Evolutionary conservation across 495 filamentous ascomycete genomes (phyloP).

Genomic region (Penicillium nucicola): DNA sequence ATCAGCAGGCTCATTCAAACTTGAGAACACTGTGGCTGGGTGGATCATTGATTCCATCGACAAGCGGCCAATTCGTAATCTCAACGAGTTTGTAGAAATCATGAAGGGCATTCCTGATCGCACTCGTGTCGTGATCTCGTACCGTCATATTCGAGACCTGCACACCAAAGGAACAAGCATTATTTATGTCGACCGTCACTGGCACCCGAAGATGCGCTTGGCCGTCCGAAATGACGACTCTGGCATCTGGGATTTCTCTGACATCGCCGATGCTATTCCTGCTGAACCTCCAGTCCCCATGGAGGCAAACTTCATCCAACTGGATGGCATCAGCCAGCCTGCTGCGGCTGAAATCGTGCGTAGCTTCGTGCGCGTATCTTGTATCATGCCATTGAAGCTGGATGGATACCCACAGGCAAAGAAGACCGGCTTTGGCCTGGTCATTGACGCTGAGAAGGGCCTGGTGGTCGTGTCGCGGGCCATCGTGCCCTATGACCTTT

Average conservation of each 20-base stretch:
- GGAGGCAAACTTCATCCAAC: constrained; percentile 83
- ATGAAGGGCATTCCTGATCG: constrained; percentile 86
- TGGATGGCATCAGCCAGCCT: constrained; percentile 85
- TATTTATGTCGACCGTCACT: constrained; percentile 90
- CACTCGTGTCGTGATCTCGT: constrained; percentile 85
- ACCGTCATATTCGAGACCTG: constrained; percentile 91
- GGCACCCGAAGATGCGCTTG: constrained; percentile 89
- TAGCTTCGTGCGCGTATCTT: constrained; percentile 90
- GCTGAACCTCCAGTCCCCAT: constrained; percentile 65
- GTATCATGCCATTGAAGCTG: constrained; percentile 89
- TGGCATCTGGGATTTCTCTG: constrained; percentile 91
- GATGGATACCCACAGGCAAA: constrained; percentile 91
- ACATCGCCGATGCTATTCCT: constrained; percentile 76
- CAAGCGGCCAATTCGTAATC: constrained; percentile 80
- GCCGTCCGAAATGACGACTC: constrained; percentile 88
- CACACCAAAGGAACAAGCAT: constrained; percentile 93
- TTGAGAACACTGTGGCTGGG: constrained; percentile 84
- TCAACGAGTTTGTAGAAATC: constrained; percentile 87
- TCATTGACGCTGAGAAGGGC: constrained; percentile 93
- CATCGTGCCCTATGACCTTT: constrained; percentile 92
- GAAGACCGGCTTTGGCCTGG: constrained; percentile 92
- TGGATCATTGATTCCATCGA: constrained; percentile 94
- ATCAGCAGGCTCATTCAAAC: constrained; percentile 89
- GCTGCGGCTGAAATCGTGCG: constrained; percentile 88
- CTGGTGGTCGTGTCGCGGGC: constrained; percentile 90